phyloP scores from a whole-genome alignment of 495 filamentous ascomycete genomes.

The Bathelium albidoporum region DNA sequence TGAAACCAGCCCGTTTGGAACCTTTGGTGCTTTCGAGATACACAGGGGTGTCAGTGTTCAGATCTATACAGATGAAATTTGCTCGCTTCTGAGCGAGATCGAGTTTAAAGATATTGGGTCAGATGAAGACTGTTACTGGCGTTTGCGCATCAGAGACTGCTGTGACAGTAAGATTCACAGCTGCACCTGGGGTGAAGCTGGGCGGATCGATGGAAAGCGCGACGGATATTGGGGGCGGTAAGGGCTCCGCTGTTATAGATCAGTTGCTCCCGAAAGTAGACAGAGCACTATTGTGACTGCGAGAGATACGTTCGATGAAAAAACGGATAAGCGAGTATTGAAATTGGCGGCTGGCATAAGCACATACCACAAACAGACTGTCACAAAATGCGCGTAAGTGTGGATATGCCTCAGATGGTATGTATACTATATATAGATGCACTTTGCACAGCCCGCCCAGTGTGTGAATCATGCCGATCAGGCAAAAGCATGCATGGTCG shows the following conservation, averaged over 20 bases:
- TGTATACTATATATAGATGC: background rate
- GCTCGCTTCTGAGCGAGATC: background rate
- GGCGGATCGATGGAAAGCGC: slow-evolving; percentile 1
- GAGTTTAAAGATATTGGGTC: background rate
- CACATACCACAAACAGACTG: background rate
- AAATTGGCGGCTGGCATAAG: background rate
- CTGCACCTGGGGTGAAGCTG: background rate
- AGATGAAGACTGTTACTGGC: slow-evolving; percentile 4
- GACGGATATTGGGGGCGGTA: slow-evolving; percentile 1
- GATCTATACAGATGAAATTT: background rate
- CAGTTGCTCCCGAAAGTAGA: background rate
- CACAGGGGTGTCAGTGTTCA: background rate
- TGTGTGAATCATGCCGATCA: background rate
- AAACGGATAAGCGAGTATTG: background rate
- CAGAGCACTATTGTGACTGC: background rate
- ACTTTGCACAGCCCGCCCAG: background rate
- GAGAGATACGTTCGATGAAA: background rate
- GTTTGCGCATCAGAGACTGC: background rate
- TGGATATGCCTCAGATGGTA: background rate
- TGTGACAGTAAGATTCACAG: background rate
- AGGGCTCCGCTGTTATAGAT: background rate
- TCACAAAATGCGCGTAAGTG: background rate
- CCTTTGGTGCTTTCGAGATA: slow-evolving; percentile 1
- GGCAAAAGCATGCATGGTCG: background rate
- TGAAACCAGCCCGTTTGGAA: background rate